Conservation (phyloP, 495 filamentous ascomycete species). For the Parathielavia appendiculata region DNA sequence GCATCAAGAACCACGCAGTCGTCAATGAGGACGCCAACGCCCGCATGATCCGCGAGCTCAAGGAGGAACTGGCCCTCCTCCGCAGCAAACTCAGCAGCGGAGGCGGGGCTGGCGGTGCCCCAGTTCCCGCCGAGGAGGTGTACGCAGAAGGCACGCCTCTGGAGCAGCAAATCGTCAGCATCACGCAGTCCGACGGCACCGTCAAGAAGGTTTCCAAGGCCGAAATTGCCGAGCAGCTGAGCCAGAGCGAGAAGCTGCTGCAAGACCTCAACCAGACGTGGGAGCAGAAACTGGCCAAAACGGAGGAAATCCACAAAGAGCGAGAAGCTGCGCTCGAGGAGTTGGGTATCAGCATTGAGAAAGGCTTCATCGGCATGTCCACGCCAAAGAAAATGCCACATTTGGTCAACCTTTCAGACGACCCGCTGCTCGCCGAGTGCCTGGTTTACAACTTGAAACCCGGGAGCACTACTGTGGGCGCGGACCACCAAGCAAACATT, state of each 20-base stretch:
- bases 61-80: conserved; percentile 85
- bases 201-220: conserved; percentile 97
- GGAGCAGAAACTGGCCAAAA: conserved; percentile 94
- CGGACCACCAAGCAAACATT: conserved; percentile 77
- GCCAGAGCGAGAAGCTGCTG: conserved; percentile 92
- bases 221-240: conserved; percentile 94
- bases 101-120: conserved; percentile 39
- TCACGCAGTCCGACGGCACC: conserved; percentile 76
- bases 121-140: conserved; percentile 61
- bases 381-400: conserved; percentile 99
- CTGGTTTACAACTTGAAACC: conserved; percentile 98
- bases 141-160: conserved; percentile 89
- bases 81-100: conserved; percentile 80
- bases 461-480: conserved; percentile 82
- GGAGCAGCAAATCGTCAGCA: conserved; percentile 93
- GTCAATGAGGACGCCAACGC: conserved; percentile 99
- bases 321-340: conserved; percentile 93
- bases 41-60: conserved; percentile 96
- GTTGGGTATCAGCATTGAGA: conserved; percentile 96
- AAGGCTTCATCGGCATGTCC: conserved; percentile 90
- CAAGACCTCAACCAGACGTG: conserved; percentile 97
- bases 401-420: conserved; percentile 95
- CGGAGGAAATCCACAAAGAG: conserved; percentile 95
- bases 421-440: conserved; percentile 92
- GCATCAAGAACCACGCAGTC: conserved; percentile 99